Evolutionary conservation across 805 yeast species (phyloP).

Genomic region (Suhomyces sp.): DNA sequence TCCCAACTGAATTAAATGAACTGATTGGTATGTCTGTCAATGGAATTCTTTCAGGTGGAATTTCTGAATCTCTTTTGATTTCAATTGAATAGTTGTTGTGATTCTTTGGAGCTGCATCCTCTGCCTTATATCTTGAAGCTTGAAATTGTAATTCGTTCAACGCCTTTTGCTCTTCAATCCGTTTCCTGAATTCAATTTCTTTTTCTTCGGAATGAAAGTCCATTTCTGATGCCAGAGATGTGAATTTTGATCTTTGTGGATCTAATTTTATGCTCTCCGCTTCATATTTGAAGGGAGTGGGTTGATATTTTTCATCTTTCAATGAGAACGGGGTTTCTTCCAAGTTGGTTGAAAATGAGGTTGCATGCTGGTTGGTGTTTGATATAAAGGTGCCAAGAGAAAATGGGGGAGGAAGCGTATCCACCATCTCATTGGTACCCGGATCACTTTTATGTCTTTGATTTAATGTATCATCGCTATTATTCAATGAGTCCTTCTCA

Average conservation of each 20-base stretch:
- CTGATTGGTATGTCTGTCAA: conserved; percentile 16
- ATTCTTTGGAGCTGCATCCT: neutral
- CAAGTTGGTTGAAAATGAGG: no score
- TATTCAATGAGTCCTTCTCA: no score
- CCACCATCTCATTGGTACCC: no score
- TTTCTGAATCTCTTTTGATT: neutral
- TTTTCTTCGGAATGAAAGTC: conserved; percentile 17
- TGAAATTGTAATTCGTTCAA: conserved; percentile 4
- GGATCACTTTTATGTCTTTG: no score
- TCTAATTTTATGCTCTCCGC: no score
- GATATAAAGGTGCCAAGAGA: conserved; percentile 7
- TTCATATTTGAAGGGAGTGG: no score
- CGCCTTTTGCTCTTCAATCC: conserved; percentile 27
- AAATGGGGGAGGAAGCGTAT: conserved; percentile 9
- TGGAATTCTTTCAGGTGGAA: conserved; percentile 15
- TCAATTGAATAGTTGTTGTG: neutral
- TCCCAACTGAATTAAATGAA: conserved; percentile 14
- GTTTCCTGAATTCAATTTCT: conserved; percentile 22
- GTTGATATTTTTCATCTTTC: no score
- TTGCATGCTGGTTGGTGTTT: no score
- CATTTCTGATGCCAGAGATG: no score
- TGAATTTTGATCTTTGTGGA: no score
- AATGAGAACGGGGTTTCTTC: no score
- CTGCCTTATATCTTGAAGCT: neutral
- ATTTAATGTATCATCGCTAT: no score